These are phyloP conservation scores for Gossypium schwendimanii DNA, from an alignment of 441 rosid species.

Conservation along the genomic window DNA sequence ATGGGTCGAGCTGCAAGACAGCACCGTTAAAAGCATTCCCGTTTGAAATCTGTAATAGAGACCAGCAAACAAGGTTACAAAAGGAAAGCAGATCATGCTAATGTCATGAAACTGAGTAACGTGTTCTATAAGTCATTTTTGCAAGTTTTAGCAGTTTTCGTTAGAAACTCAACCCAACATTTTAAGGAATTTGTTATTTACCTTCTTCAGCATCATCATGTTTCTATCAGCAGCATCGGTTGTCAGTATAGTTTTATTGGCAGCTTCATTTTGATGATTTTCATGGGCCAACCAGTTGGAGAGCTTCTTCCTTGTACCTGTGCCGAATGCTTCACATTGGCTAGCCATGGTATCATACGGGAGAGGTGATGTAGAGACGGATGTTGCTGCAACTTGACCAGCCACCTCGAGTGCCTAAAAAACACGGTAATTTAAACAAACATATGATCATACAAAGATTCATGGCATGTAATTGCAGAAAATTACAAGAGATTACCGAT, in stretches of 20 bases:
- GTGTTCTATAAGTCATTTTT: neutral
- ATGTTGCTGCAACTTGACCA: constrained; percentile 81
- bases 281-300: constrained; percentile 84
- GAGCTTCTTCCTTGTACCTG: constrained; percentile 72
- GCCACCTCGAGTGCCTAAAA: constrained; percentile 89
- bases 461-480: neutral
- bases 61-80: neutral
- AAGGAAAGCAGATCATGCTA: neutral
- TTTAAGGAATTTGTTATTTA: constrained; percentile 7
- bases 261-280: constrained; percentile 31
- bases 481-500: constrained; percentile 44
- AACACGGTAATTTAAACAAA: neutral
- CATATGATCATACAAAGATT: neutral
- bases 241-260: constrained; percentile 18
- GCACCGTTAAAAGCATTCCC: constrained; percentile 21
- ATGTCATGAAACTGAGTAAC: neutral
- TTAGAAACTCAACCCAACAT: neutral
- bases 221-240: constrained; percentile 22
- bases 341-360: constrained; percentile 72
- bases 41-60: constrained; percentile 17
- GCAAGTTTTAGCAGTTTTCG: neutral
- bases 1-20: constrained; percentile 29
- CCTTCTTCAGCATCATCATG: constrained; percentile 30
- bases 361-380: constrained; percentile 76
- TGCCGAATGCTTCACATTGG: constrained; percentile 83